phyloP scores from a whole-genome alignment of 805 yeast species.

The Ogataea nitratoaversa region DNA sequence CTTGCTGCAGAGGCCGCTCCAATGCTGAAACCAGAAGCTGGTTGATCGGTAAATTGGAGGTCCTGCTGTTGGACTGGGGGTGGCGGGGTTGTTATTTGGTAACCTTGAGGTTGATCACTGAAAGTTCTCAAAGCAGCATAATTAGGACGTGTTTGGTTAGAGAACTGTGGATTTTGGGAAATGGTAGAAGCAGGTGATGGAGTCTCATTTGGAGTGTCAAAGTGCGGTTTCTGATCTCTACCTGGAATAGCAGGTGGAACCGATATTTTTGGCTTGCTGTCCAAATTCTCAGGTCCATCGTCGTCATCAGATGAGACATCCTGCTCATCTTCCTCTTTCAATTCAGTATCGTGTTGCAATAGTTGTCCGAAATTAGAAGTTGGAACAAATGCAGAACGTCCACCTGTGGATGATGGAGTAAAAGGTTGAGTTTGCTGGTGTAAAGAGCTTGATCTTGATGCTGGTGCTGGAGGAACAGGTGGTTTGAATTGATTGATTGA shows the following conservation, averaged over 20 bases:
- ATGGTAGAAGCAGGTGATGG: constrained; percentile 7
- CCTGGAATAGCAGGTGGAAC: constrained; percentile 33
- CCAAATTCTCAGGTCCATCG: constrained; percentile 34
- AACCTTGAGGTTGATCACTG: constrained; percentile 2
- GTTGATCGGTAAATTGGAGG: constrained; percentile 4
- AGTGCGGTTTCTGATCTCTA: constrained; percentile 32
- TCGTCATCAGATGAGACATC: constrained; percentile 34
- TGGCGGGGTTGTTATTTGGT: not conserved
- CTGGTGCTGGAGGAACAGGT: constrained; percentile 29
- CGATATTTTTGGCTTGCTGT: constrained; percentile 17
- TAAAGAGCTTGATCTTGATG: constrained; percentile 21
- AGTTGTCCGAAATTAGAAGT: constrained; percentile 83
- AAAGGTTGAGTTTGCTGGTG: constrained; percentile 10
- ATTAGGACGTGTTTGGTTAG: constrained; percentile 28
- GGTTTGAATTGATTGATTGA: constrained; percentile 22
- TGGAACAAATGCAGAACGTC: constrained; percentile 59
- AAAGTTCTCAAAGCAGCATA: constrained; percentile 42
- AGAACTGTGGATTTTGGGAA: constrained; percentile 7
- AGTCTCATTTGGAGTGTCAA: constrained; percentile 17
- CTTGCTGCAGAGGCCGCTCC: constrained; percentile 2
- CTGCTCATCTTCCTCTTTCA: constrained; percentile 6
- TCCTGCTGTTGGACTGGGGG: not conserved
- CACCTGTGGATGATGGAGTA: constrained; percentile 24
- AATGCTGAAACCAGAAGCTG: constrained; percentile 1
- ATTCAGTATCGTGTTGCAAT: constrained; percentile 34